A percentile compares a stretch with the other conserved stretches of the same genome.
These are phyloP conservation scores for Trebouxiophyceae sp. DNA, from an alignment of 163 green algal genomes.

Conservation along the genomic window DNA sequence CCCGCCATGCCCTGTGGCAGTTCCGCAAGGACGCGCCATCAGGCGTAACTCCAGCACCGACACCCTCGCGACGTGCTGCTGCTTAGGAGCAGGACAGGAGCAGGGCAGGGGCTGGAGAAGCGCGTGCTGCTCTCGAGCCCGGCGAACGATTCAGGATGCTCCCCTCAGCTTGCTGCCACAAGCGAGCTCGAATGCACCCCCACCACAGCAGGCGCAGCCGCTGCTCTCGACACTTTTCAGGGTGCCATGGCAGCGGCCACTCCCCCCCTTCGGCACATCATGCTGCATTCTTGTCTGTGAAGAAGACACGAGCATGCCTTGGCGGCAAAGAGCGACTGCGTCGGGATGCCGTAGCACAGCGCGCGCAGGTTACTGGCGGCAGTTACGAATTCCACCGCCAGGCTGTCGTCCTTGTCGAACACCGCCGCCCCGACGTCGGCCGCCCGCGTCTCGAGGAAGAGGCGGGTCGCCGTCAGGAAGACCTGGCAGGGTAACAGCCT, in stretches of 20 bases:
- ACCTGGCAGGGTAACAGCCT: no score
- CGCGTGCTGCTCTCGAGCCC: no score
- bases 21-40: neutral
- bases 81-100: no score
- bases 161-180: no score
- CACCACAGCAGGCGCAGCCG: no score
- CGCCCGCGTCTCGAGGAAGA: conserved; percentile 50
- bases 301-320: no score
- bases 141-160: no score
- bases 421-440: conserved; percentile 43
- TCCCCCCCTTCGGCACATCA: neutral
- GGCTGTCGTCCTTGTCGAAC: conserved; percentile 67
- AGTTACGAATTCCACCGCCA: conserved; percentile 92
- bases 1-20: conserved; percentile 87
- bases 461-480: conserved; percentile 63
- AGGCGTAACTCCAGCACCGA: no score
- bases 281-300: no score
- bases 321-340: conserved; percentile 63
- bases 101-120: no score
- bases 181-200: no score
- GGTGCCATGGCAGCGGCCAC: neutral
- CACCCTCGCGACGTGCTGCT: no score
- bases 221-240: neutral
- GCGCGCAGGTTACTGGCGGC: conserved; percentile 81
- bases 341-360: conserved; percentile 73